phyloP scores from a whole-genome alignment of 1,139 yeast species.

The Pichia sp. region DNA sequence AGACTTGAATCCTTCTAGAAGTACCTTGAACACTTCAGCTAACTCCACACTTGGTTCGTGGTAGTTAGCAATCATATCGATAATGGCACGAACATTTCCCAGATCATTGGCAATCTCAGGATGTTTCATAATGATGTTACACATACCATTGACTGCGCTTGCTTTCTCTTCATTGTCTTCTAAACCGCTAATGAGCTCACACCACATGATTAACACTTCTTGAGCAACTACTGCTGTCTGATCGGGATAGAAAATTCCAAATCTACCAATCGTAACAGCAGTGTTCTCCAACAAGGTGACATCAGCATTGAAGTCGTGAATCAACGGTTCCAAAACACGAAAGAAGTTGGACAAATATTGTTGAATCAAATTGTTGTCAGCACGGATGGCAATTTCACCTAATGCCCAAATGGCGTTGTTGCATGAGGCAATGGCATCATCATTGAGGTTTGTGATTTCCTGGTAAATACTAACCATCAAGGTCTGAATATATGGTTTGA shows the following conservation, averaged over 20 bases:
- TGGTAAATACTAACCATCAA: slow-evolving; percentile 63
- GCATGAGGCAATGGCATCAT: slow-evolving; percentile 55
- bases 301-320: slow-evolving; percentile 54
- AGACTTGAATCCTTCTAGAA: slow-evolving; percentile 44
- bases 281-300: slow-evolving; percentile 77
- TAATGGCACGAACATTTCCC: slow-evolving; percentile 48
- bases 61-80: slow-evolving; percentile 64
- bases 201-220: slow-evolving; percentile 62
- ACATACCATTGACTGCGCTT: slow-evolving; percentile 73
- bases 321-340: slow-evolving; percentile 58
- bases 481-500: slow-evolving; percentile 53
- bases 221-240: slow-evolving; percentile 32
- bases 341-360: slow-evolving; percentile 62
- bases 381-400: slow-evolving; percentile 76
- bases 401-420: slow-evolving; percentile 93
- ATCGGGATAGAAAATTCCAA: slow-evolving; percentile 65
- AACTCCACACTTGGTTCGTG: slow-evolving; percentile 46
- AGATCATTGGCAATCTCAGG: slow-evolving; percentile 57
- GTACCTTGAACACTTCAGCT: slow-evolving; percentile 41
- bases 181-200: slow-evolving; percentile 56
- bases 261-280: slow-evolving; percentile 89
- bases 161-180: slow-evolving; percentile 80
- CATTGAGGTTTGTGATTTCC: slow-evolving; percentile 54
- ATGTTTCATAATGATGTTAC: slow-evolving; percentile 44
- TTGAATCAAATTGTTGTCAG: slow-evolving; percentile 45